Percentiles rank a stretch among this genome's conserved stretches.
These are phyloP conservation scores for Alloteropsis semialata DNA, from an alignment of 176 grass and related monocot species.

Conservation along the genomic window DNA sequence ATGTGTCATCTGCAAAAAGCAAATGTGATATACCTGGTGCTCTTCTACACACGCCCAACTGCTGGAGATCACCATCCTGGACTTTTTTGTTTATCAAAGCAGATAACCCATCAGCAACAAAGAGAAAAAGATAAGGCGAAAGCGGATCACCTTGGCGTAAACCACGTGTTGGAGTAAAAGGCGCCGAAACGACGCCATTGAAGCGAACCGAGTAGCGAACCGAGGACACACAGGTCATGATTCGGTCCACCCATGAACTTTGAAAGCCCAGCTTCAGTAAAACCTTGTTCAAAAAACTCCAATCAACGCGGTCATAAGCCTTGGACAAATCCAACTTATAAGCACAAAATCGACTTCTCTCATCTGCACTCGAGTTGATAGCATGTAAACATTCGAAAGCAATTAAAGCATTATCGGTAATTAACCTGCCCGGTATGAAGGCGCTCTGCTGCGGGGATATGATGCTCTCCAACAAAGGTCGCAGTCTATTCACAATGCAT, in stretches of 20 bases:
- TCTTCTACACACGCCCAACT: neutral
- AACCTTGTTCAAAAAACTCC: neutral
- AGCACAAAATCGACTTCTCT: neutral
- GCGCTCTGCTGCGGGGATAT: neutral
- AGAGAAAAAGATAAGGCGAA: neutral
- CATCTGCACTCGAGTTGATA: neutral
- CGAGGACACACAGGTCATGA: neutral
- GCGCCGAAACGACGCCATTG: neutral
- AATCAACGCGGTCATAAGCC: neutral
- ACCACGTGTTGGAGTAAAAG: neutral
- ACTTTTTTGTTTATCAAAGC: neutral
- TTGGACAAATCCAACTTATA: neutral
- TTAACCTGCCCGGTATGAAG: neutral
- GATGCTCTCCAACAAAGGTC: neutral
- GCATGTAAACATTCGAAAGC: neutral
- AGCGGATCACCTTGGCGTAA: neutral
- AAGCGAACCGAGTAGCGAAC: neutral
- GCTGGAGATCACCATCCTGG: fast-evolving
- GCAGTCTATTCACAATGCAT: neutral
- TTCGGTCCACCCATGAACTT: neutral
- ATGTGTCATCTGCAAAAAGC: no score
- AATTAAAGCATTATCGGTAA: neutral
- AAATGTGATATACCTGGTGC: neutral
- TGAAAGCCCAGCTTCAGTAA: neutral
- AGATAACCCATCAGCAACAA: neutral